These are phyloP conservation scores for Choricystis sp. DNA, from an alignment of 139 green algal species.

Conservation along the genomic window DNA sequence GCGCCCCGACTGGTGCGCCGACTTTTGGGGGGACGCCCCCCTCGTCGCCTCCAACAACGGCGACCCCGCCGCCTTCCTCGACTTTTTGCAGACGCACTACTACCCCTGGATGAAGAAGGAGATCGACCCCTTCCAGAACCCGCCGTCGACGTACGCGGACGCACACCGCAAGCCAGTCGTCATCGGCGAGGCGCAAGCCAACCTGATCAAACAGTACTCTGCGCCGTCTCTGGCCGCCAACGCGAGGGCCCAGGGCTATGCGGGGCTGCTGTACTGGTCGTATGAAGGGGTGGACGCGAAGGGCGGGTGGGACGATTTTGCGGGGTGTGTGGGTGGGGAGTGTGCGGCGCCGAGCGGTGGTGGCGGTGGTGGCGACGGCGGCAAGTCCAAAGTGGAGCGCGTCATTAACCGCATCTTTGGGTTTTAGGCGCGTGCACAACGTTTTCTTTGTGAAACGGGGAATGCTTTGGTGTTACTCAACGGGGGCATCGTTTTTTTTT, in stretches of 20 bases:
- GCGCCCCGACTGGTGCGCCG: background rate
- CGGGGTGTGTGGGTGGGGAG: background rate
- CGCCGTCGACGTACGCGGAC: background rate
- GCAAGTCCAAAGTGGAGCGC: too few relatives aligned
- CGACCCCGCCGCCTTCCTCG: background rate
- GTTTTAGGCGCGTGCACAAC: background rate
- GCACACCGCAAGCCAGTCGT: background rate
- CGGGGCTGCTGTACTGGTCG: background rate
- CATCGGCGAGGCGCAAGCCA: constrained; percentile 1
- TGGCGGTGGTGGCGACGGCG: too few relatives aligned
- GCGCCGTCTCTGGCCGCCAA: background rate
- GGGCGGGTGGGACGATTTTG: background rate
- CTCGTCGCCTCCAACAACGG: background rate
- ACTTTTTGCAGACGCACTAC: constrained; percentile 1
- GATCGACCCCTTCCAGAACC: background rate
- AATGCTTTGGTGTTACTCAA: background rate
- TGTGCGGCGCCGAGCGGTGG: background rate
- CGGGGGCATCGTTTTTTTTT: background rate
- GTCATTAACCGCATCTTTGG: too few relatives aligned
- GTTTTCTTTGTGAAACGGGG: background rate
- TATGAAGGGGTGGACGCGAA: background rate
- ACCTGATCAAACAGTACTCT: background rate
- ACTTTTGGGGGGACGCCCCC: background rate
- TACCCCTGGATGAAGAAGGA: background rate
- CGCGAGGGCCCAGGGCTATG: background rate